Conservation (phyloP, 306 rosid species). For the Adenanthera pavonina region DNA sequence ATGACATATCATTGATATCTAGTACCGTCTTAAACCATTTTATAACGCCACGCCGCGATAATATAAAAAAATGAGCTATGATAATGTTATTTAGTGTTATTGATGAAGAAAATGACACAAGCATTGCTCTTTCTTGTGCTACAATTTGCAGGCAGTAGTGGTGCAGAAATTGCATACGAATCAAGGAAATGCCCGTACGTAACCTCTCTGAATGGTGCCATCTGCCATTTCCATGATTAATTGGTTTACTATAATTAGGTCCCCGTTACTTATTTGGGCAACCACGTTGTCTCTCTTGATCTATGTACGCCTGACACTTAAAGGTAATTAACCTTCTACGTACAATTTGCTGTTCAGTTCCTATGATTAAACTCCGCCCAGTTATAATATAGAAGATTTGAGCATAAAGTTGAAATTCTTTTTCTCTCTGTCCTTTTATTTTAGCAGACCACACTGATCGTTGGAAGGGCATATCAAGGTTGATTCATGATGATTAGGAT, state of each 20-base stretch:
- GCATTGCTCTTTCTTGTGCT: slow-evolving; percentile 35
- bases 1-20: slow-evolving; percentile 15
- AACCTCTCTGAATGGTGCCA: slow-evolving; percentile 39
- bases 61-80: slow-evolving; percentile 35
- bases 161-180: slow-evolving; percentile 21
- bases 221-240: slow-evolving; percentile 31
- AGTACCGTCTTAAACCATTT: not conserved
- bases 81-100: slow-evolving; percentile 44
- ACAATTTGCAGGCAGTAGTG: slow-evolving; percentile 37
- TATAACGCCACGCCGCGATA: slow-evolving; percentile 29
- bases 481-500: slow-evolving; percentile 40
- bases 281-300: slow-evolving; percentile 6
- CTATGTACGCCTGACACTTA: slow-evolving; percentile 21
- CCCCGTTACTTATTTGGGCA: slow-evolving; percentile 38
- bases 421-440: slow-evolving; percentile 17
- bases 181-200: slow-evolving; percentile 9
- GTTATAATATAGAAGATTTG: not conserved
- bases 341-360: not conserved
- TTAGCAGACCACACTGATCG: slow-evolving; percentile 42
- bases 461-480: slow-evolving; percentile 40
- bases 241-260: slow-evolving; percentile 26
- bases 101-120: slow-evolving; percentile 32
- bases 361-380: slow-evolving; percentile 17
- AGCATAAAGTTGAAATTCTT: slow-evolving; percentile 12
- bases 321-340: not conserved